Conservation (phyloP, 2,329 filamentous ascomycete genomes). For the Ophiostoma quercus region DNA sequence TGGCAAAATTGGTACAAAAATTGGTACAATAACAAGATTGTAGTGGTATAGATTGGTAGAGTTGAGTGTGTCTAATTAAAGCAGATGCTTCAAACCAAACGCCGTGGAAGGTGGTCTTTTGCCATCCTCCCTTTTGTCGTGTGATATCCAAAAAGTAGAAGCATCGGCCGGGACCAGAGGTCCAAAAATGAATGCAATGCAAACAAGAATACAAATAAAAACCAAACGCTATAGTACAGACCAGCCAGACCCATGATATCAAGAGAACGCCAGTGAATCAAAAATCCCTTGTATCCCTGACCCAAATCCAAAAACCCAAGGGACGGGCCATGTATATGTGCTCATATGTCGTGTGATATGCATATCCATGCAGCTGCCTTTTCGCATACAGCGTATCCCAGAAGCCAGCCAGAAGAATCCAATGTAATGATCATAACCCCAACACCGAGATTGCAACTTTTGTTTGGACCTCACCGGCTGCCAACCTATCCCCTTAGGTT, state of each 20-base stretch:
- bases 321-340: slow-evolving; percentile 10
- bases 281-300: not conserved
- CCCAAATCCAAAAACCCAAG: not conserved
- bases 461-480: slow-evolving; percentile 14
- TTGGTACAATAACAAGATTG: slow-evolving; percentile 18
- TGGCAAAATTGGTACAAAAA: not conserved
- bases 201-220: slow-evolving; percentile 19
- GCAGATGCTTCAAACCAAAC: slow-evolving; percentile 14
- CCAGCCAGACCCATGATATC: slow-evolving; percentile 13
- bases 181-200: slow-evolving; percentile 3
- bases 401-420: not conserved
- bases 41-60: slow-evolving; percentile 22
- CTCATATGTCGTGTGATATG: not conserved
- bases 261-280: not conserved
- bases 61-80: slow-evolving; percentile 19
- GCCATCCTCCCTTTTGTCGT: slow-evolving; percentile 12
- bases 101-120: slow-evolving; percentile 16
- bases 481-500: not conserved
- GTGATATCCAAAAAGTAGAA: slow-evolving; percentile 16
- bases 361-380: slow-evolving; percentile 5
- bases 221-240: slow-evolving; percentile 9
- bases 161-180: not conserved
- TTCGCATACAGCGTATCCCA: not conserved
- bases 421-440: slow-evolving; percentile 2
- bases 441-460: slow-evolving; percentile 8